phyloP scores from a whole-genome alignment of 2,329 filamentous ascomycete species.

The Epicoccum sorghinum region DNA sequence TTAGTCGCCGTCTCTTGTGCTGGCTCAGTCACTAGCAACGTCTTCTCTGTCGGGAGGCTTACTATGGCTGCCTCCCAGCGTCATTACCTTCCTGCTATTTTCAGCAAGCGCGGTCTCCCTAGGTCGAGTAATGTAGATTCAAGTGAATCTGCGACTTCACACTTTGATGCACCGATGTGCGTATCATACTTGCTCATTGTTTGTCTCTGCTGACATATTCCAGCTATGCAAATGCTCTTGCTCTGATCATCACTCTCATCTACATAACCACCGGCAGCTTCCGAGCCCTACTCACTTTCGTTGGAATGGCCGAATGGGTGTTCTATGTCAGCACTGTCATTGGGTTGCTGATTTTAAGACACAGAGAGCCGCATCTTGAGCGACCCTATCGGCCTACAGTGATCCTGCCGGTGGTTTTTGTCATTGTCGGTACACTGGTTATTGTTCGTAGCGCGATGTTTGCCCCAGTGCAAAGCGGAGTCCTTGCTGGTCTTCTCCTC shows the following conservation, averaged over 20 bases:
- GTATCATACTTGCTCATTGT: neutral
- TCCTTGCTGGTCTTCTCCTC: conserved; percentile 60
- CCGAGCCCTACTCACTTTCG: conserved; percentile 63
- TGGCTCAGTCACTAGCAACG: conserved; percentile 67
- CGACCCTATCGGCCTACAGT: conserved; percentile 64
- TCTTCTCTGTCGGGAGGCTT: conserved; percentile 67
- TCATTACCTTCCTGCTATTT: conserved; percentile 43
- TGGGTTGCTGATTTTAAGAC: conserved; percentile 63
- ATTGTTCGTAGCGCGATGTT: conserved; percentile 65
- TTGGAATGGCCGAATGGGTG: conserved; percentile 55
- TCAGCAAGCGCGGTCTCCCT: conserved; percentile 39
- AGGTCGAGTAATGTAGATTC: conserved; percentile 6
- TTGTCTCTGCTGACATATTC: conserved; percentile 11
- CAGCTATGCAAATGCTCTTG: conserved; percentile 39
- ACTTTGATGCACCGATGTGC: conserved; percentile 44
- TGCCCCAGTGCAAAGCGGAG: conserved; percentile 59
- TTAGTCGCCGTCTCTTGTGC: conserved; percentile 67
- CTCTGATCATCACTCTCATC: conserved; percentile 51
- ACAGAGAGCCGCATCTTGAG: conserved; percentile 60
- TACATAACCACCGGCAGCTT: conserved; percentile 68
- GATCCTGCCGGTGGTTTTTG: conserved; percentile 60
- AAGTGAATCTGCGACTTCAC: conserved; percentile 6
- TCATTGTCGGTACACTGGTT: conserved; percentile 65
- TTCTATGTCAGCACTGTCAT: conserved; percentile 70
- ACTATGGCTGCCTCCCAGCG: conserved; percentile 59